Evolutionary conservation across 1,284 basidiomycete genomes (phyloP), one percentile per base, ranked within the genome.

Genomic region (Moesziomyces parantarcticus): DNA sequence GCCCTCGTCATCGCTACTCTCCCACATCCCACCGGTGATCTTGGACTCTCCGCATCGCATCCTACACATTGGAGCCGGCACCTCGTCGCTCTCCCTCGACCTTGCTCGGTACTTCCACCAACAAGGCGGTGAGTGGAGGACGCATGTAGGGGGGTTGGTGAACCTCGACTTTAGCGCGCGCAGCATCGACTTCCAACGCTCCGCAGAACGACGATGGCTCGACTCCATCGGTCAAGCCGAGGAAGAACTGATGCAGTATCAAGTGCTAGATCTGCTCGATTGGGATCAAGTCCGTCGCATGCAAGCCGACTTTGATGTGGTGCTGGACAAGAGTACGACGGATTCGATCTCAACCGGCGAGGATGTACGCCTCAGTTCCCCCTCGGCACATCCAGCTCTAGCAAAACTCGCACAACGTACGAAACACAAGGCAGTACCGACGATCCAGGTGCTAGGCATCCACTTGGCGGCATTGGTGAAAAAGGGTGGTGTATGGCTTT

Each of bases 251-350:
- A 69, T 74, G 66, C 5, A 44, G 18, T 67, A 75, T 36, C 43
- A 52, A 14, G 43, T 46, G 11, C 13, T 70, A 18, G 57, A 75
- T 22, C 36, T 75, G 23, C 48, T 75, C 3, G 39, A 60, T n/a
- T 66, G 58, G 58, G 3, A 10, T 4, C 13, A 51, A 14, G 52
- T 63, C 3, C 1, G 32, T 18, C 6, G 22, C 58, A 40, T 48
- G 21, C 3, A 40, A 13, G 23, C 34, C 21, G 5, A 5, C 2
- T 75, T 67, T 21, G 63, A 75, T 42, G 26, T 64, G n/a, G 56
- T 75, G 9, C 49, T 75, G n/a, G 72, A 75, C 29, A 75, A 75
- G 34, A 66, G 62, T 22, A 75, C 72, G 0, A 64, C 72, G 6
- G 72, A 75, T 22, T 62, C 67, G 0, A 75, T 75, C 20, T 63